Conservation (phyloP, 305 asterid genomes). For the Fraxinus latifolia region DNA sequence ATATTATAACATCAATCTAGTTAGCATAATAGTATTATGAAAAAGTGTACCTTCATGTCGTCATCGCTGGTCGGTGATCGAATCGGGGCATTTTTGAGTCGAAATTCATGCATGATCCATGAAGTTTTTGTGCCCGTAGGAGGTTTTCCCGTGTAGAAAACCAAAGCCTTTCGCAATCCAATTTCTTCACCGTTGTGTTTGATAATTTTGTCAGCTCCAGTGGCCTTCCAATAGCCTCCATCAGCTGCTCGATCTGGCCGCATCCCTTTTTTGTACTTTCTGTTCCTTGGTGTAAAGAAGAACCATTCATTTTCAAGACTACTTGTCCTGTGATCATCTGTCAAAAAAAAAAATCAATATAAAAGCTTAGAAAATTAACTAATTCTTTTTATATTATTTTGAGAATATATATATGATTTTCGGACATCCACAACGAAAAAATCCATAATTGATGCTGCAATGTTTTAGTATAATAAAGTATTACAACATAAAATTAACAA, state of each 20-base stretch:
- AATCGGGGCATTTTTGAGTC: neutral
- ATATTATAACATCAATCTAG: neutral
- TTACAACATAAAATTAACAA: neutral
- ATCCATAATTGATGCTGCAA: neutral
- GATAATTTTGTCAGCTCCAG: conserved; percentile 22
- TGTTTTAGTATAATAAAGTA: neutral
- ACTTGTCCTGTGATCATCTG: neutral
- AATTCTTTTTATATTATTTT: neutral
- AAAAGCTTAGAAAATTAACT: neutral
- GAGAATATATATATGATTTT: neutral
- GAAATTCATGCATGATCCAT: conserved; percentile 30
- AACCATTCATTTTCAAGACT: conserved; percentile 19
- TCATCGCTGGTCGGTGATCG: neutral
- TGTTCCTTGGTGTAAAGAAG: conserved; percentile 30
- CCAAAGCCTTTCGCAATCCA: conserved; percentile 22
- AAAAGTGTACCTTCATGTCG: neutral
- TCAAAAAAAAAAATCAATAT: neutral
- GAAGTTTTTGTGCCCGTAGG: conserved; percentile 8
- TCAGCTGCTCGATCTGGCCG: conserved; percentile 29
- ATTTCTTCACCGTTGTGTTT: neutral
- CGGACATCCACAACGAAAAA: neutral
- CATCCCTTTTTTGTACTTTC: conserved; percentile 16
- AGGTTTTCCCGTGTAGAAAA: conserved; percentile 19
- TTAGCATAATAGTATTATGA: neutral
- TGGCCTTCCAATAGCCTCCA: conserved; percentile 30